phyloP scores from a whole-genome alignment of 306 rosid genomes.

The Pterocarpus macrocarpus region DNA sequence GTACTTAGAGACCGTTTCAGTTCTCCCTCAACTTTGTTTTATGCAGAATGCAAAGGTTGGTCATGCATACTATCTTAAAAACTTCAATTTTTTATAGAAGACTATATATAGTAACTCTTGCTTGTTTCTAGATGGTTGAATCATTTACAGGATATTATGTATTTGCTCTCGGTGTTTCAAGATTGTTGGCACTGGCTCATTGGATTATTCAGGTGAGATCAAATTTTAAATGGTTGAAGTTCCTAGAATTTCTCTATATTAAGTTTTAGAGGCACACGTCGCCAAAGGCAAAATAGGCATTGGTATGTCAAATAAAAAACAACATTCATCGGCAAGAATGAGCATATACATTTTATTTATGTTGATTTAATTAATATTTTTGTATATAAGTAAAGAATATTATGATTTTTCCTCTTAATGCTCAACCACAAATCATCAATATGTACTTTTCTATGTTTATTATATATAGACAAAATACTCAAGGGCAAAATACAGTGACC shows the following conservation, averaged over 20 bases:
- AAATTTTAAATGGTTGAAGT: neutral
- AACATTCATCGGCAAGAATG: neutral
- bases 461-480: too few relatives aligned
- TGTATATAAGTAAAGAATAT: neutral
- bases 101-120: slow-evolving; percentile 12
- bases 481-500: too few relatives aligned
- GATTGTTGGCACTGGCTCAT: slow-evolving; percentile 74
- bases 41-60: slow-evolving; percentile 88
- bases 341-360: neutral
- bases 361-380: neutral
- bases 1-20: slow-evolving; percentile 76
- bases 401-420: too few relatives aligned
- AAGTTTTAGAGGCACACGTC: neutral
- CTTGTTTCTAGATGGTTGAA: slow-evolving; percentile 70
- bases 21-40: slow-evolving; percentile 79
- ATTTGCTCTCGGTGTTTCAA: slow-evolving; percentile 85
- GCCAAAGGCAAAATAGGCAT: neutral
- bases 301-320: neutral
- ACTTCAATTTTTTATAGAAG: neutral
- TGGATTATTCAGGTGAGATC: slow-evolving; percentile 75
- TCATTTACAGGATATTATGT: slow-evolving; percentile 87
- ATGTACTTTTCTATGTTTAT: too few relatives aligned
- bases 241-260: neutral
- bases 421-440: too few relatives aligned
- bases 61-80: neutral